These are phyloP conservation scores for Chenopodium berlandieri DNA, from an alignment of 148 eudicot species.

Conservation along the genomic window DNA sequence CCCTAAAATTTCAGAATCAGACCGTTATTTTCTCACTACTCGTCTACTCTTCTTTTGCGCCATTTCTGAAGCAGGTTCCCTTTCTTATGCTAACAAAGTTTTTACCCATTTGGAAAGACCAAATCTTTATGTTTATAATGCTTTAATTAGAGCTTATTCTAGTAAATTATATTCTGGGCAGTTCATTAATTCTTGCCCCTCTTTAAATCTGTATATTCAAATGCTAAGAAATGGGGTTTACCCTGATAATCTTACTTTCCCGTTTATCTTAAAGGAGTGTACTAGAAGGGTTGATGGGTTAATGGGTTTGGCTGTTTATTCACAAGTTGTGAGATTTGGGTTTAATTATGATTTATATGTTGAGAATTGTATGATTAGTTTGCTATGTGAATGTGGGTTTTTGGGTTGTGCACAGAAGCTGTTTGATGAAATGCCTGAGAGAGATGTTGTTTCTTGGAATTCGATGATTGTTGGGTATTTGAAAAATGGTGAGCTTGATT, in stretches of 20 bases:
- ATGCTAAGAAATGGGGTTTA: slow-evolving; percentile 37
- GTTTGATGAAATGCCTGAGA: slow-evolving; percentile 55
- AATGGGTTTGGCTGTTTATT: slow-evolving; percentile 47
- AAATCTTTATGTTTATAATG: slow-evolving; percentile 60
- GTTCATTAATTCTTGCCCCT: slow-evolving; percentile 28
- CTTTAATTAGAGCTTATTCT: slow-evolving; percentile 60
- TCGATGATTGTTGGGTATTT: slow-evolving; percentile 56
- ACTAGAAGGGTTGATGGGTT: slow-evolving; percentile 33
- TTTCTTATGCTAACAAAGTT: slow-evolving; percentile 46
- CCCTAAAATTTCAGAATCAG: slow-evolving; percentile 32
- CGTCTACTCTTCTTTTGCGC: slow-evolving; percentile 67
- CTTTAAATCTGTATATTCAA: slow-evolving; percentile 30
- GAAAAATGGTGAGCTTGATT: slow-evolving; percentile 52
- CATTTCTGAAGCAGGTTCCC: slow-evolving; percentile 40
- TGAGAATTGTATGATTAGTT: slow-evolving; percentile 48
- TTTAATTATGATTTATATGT: slow-evolving; percentile 39
- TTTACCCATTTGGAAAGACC: slow-evolving; percentile 37
- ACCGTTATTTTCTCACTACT: slow-evolving; percentile 54
- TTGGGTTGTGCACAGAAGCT: slow-evolving; percentile 41
- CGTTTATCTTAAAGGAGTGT: slow-evolving; percentile 63
- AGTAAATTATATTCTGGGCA: slow-evolving; percentile 24
- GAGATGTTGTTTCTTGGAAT: slow-evolving; percentile 76
- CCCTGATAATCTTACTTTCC: slow-evolving; percentile 41
- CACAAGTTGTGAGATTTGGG: slow-evolving; percentile 45
- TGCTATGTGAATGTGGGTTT: slow-evolving; percentile 42